Base-by-base conservation (phyloP, 441 rosid species). In the Aquilaria agallochum region DNA sequence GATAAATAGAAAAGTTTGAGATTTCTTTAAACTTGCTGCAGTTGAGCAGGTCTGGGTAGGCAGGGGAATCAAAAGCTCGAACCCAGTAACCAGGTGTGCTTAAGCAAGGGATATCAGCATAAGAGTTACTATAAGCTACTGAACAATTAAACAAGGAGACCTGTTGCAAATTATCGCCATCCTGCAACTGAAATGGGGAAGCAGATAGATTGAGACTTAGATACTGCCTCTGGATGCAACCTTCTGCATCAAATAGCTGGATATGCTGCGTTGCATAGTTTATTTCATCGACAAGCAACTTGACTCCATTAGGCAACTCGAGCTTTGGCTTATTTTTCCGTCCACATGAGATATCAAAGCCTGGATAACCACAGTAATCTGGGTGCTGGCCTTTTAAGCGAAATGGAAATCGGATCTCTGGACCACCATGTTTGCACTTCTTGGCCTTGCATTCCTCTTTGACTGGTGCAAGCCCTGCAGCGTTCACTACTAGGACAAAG, bases 281-380 rank as follows among this genome's bases (percentile, higher is more conserved):
- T 40, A 62, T 62, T 11, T 2, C 12, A 13, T 27, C 53, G 31
- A 62, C 66, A 55, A 62, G 30, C 30, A 62, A n/a, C 31, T 62
- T 62, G 31, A 62, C 66, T 12, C 59, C 54, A 14, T 0, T 4
- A 27, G 67, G 67, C 7, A 63, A 52, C 50, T 54, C 52, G 5
- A 54, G 60, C 11, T 54, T 45, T n/a, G 60, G 42, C 48, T 46
- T 15, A 7, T 58, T 51, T n/a, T 27, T 13, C 0, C 20, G 0
- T 30, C 71, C 20, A 50, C 69, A 31, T 2, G 72, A 14, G 14
- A 72, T 59, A 46, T 59, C 11, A 55, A 71, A 76, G 11, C 34
- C 64, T 2, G 27, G 3, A 3, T 33, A 66, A 51, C 68, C 70
- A 55, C 66, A 68, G 12, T 7, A 27, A 9, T 52, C 52, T 2